Percentiles rank a stretch among this genome's conserved stretches.
phyloP scores from a whole-genome alignment of 805 yeast species.

The Metschnikowia rubicola region DNA sequence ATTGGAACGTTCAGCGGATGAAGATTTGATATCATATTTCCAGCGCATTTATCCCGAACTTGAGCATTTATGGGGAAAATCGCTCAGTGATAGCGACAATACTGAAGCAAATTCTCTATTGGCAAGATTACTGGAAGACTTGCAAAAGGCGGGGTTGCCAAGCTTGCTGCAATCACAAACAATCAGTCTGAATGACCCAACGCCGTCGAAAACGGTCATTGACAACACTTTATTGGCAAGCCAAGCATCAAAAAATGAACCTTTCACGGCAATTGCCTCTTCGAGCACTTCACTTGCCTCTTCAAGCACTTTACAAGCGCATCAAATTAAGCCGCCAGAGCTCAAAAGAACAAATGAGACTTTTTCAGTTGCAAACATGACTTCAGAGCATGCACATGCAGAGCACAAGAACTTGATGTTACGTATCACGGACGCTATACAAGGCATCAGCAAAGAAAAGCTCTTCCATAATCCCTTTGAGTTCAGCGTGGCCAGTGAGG shows the following conservation, averaged over 20 bases:
- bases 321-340: too few relatives aligned
- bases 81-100: background rate
- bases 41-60: conserved; percentile 11
- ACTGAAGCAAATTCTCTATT: background rate
- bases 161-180: background rate
- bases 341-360: too few relatives aligned
- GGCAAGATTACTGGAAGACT: background rate
- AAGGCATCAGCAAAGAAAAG: background rate
- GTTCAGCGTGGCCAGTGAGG: conserved; percentile 5
- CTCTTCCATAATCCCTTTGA: conserved; percentile 5
- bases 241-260: too few relatives aligned
- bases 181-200: too few relatives aligned
- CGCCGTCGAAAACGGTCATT: too few relatives aligned
- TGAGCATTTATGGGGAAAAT: conserved; percentile 4
- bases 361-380: too few relatives aligned
- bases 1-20: conserved; percentile 2
- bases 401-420: background rate
- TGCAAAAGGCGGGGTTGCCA: background rate
- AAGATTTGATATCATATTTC: conserved; percentile 7
- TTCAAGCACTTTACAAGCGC: too few relatives aligned
- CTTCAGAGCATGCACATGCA: too few relatives aligned
- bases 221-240: too few relatives aligned
- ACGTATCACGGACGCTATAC: background rate
- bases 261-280: too few relatives aligned
- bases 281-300: too few relatives aligned